These are phyloP conservation scores for Fusarium armeniacum DNA, from an alignment of 2,329 filamentous ascomycete species.

Conservation along the genomic window DNA sequence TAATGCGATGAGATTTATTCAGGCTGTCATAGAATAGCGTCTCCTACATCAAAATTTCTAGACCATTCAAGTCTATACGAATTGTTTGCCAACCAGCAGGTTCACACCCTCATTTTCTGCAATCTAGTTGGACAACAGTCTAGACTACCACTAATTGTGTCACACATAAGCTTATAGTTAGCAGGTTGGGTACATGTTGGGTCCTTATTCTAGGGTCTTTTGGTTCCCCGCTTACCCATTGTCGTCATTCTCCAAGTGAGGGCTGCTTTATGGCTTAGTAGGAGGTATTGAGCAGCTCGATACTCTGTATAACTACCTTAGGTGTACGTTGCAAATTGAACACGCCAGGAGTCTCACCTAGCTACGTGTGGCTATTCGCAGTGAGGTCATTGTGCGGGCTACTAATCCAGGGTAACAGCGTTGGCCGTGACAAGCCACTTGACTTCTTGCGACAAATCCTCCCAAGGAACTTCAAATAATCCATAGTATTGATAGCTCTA, in stretches of 20 bases:
- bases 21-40: neutral
- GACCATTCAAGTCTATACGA: too few species aligned
- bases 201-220: neutral
- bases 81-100: too few species aligned
- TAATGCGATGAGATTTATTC: neutral
- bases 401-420: neutral
- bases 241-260: neutral
- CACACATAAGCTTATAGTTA: neutral
- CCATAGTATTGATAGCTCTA: neutral
- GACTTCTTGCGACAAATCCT: neutral
- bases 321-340: neutral
- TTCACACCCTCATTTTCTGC: neutral
- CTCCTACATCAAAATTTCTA: too few species aligned
- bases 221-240: neutral
- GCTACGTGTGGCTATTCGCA: neutral
- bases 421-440: neutral
- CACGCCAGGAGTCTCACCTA: neutral
- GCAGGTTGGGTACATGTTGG: neutral
- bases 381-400: conserved; percentile 3
- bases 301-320: neutral
- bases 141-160: neutral
- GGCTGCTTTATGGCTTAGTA: neutral
- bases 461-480: neutral
- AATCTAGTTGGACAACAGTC: neutral
- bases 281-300: neutral